These are phyloP conservation scores for Aspergillus sp. DNA, from an alignment of 2,329 filamentous ascomycete genomes.

Conservation along the genomic window DNA sequence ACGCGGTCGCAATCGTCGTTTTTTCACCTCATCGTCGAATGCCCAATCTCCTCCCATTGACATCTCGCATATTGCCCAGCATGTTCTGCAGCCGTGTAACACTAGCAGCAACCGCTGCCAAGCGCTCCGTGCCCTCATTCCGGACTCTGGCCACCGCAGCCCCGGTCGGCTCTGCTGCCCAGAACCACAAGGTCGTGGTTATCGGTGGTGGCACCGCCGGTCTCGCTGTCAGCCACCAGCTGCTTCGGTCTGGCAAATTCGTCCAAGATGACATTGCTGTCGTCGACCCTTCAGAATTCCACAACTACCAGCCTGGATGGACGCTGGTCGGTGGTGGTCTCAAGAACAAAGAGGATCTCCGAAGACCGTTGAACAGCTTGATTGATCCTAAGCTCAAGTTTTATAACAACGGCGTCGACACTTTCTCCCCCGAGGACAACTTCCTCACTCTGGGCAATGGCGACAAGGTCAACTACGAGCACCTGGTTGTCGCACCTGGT, in stretches of 20 bases:
- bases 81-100: conserved; percentile 25
- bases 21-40: too few species aligned
- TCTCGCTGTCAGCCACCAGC: conserved; percentile 62
- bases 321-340: conserved; percentile 64
- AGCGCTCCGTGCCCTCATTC: conserved; percentile 11
- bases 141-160: conserved; percentile 25
- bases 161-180: conserved; percentile 31
- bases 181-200: conserved; percentile 60
- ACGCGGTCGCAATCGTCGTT: too few species aligned
- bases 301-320: conserved; percentile 68
- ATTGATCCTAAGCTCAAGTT: conserved; percentile 59
- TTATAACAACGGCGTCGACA: conserved; percentile 50
- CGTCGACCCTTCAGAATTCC: conserved; percentile 58
- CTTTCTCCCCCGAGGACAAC: conserved; percentile 55
- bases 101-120: conserved; percentile 16
- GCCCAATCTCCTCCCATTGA: too few species aligned
- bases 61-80: neutral
- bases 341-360: conserved; percentile 58
- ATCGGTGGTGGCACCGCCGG: conserved; percentile 65
- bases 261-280: conserved; percentile 57
- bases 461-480: conserved; percentile 56
- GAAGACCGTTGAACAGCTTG: conserved; percentile 46
- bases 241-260: conserved; percentile 57
- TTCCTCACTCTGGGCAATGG: conserved; percentile 52
- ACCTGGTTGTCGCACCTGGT: conserved; percentile 60